Conservation (phyloP, 2,329 filamentous ascomycete species). For the Aspergillus melleus region DNA sequence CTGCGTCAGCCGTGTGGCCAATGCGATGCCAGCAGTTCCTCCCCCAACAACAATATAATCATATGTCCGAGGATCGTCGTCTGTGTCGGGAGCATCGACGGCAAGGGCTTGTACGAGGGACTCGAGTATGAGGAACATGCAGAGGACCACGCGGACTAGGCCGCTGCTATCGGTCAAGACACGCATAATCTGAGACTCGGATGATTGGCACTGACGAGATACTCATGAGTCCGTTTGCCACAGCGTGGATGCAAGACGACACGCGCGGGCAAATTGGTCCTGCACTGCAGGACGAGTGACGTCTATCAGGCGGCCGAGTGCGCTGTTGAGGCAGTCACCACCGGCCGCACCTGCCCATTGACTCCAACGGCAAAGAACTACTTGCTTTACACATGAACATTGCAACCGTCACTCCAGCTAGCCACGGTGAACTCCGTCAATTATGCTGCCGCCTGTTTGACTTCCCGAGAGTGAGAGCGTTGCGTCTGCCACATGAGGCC, state of each 20-base stretch:
- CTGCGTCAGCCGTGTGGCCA: conserved; percentile 29
- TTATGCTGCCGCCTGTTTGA: not conserved
- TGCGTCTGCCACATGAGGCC: not conserved
- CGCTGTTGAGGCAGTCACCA: not conserved
- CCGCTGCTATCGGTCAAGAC: not conserved
- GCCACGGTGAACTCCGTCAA: too few relatives aligned
- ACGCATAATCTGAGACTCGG: not conserved
- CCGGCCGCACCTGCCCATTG: not conserved
- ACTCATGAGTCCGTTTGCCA: too few relatives aligned
- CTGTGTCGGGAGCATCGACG: not conserved
- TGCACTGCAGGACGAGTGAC: too few relatives aligned
- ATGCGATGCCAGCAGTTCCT: conserved; percentile 26
- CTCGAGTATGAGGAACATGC: not conserved
- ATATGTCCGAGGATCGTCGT: conserved; percentile 6
- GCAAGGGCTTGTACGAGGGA: not conserved
- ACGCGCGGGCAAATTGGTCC: not conserved
- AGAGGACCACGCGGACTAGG: not conserved
- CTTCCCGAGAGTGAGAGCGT: too few relatives aligned
- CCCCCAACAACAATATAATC: conserved; percentile 33
- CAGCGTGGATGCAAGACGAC: not conserved
- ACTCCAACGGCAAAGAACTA: not conserved
- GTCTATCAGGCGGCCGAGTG: too few relatives aligned
- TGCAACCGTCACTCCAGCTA: too few relatives aligned
- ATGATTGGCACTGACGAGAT: not conserved
- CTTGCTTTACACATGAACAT: not conserved